Evolutionary conservation across 2,329 filamentous ascomycete genomes (phyloP).

Genomic region (Colletotrichum musae): DNA sequence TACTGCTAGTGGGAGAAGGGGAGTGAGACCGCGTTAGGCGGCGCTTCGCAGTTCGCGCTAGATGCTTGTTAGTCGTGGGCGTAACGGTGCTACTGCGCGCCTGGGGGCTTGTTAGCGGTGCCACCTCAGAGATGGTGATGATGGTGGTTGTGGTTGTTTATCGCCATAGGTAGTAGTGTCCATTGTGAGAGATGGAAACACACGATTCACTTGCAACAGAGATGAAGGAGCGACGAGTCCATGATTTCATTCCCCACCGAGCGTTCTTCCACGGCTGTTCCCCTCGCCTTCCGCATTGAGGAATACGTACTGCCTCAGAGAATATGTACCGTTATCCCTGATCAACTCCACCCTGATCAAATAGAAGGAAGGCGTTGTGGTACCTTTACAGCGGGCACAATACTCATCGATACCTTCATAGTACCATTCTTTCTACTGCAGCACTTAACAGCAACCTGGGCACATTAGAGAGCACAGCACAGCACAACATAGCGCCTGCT

Average conservation of each 20-base stretch:
- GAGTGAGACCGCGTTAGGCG: slow-evolving; percentile 9
- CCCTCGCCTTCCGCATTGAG: slow-evolving; percentile 30
- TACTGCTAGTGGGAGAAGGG: background rate
- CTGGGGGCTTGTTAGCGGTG: background rate
- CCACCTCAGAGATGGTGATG: slow-evolving; percentile 2
- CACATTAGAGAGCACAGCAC: background rate
- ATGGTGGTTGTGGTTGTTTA: no score
- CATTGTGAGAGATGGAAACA: background rate
- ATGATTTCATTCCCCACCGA: slow-evolving; percentile 5
- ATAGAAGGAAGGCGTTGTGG: no score
- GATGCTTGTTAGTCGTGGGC: background rate
- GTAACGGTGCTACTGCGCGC: no score
- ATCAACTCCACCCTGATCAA: background rate
- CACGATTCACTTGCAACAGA: background rate
- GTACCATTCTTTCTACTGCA: no score
- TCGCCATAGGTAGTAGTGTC: no score
- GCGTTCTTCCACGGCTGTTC: slow-evolving; percentile 25
- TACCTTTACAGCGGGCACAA: no score
- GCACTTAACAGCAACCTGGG: no score
- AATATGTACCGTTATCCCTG: slow-evolving; percentile 1
- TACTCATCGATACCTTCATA: no score
- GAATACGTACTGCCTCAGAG: background rate
- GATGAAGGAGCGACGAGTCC: background rate
- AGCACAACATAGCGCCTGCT: background rate
- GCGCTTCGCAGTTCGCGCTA: slow-evolving; percentile 10